Evolutionary conservation across 163 green algal genomes (phyloP), one percentile per base, ranked within the genome.

Genomic region (Smithsoniella earleae): DNA sequence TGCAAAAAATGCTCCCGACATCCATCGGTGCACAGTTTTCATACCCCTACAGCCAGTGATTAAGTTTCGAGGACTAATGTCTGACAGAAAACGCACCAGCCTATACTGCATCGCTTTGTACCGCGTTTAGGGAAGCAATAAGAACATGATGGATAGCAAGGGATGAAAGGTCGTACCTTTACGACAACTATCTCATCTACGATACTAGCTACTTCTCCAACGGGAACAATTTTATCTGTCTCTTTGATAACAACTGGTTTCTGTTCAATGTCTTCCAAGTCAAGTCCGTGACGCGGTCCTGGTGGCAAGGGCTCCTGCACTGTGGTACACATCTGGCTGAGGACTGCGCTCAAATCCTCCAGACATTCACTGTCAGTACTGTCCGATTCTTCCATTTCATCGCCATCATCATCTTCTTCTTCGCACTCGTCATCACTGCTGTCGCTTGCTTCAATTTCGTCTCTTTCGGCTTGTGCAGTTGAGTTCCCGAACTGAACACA

Each of bases 21-120:
- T 64, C 49, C 49, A 64, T 10, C 6, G 49, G 25, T 64, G 49
- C 25, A 27, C 49, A 36, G 49, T 64, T 64, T 1, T 64, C 49
- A 18, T 36, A 64, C 25, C 49, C 49, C 49, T 64, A 27, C 49
- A 64, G 8, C 20, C 20, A 20, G 20, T 54, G 44, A 20, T 54
- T 18, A 54, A 18, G 44, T 18, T 25, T 54, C 44, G 44, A 20
- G 18, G 20, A 25, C 20, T 18, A 20, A 20, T 54, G 44, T 20
- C 20, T 18, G 20, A 54, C 44, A 54, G 44, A 25, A 18, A 54
- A 18, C 20, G 44, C 20, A 20, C 20, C 18, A 54, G 1, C 18
- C 44, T 25, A 18, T 18, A 54, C 44, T 25, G 44, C 18, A 54
- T 20, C 20, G 44, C 0, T 20, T 54, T 18, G 20, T 25, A 25